A percentile compares a stretch with the other conserved stretches of the same genome.
phyloP scores from a whole-genome alignment of 495 filamentous ascomycete genomes.

The Clavariopsis aquatica region DNA sequence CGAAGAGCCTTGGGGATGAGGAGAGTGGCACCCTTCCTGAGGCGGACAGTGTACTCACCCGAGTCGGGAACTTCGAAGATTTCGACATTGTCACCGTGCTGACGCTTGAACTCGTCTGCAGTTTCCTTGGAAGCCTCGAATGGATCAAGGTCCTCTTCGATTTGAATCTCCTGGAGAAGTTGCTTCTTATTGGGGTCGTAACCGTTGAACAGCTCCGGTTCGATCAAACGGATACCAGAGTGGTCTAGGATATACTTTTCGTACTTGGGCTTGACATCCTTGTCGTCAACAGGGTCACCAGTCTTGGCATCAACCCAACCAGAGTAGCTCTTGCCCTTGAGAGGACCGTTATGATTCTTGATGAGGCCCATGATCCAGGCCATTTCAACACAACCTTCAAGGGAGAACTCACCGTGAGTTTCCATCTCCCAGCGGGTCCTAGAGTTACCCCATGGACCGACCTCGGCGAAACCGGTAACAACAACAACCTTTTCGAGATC shows the following conservation, averaged over 20 bases:
- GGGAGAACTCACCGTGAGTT: slow-evolving; percentile 90
- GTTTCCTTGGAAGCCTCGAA: slow-evolving; percentile 98
- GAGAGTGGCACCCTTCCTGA: slow-evolving; percentile 91
- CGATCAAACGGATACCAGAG: slow-evolving; percentile 94
- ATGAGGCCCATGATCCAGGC: slow-evolving; percentile 99
- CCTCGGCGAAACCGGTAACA: slow-evolving; percentile 93
- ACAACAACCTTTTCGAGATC: slow-evolving; percentile 97
- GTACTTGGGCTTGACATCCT: slow-evolving; percentile 94
- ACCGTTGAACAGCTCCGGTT: slow-evolving; percentile 93
- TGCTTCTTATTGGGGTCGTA: slow-evolving; percentile 99
- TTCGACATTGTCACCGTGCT: slow-evolving; percentile 96
- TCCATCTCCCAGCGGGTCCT: slow-evolving; percentile 99
- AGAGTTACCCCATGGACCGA: slow-evolving; percentile 97
- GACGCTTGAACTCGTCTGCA: slow-evolving; percentile 92
- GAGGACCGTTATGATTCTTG: slow-evolving; percentile 96
- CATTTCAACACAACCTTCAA: slow-evolving; percentile 99
- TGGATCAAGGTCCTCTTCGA: slow-evolving; percentile 92
- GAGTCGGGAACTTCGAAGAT: slow-evolving; percentile 94
- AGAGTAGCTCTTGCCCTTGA: slow-evolving; percentile 95
- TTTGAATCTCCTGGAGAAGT: slow-evolving; percentile 93
- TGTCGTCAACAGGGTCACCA: slow-evolving; percentile 93
- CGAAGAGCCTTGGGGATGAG: slow-evolving; percentile 94
- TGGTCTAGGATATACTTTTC: slow-evolving; percentile 96
- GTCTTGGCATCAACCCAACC: slow-evolving; percentile 97
- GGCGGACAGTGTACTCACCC: slow-evolving; percentile 88